Evolutionary conservation across 2,329 filamentous ascomycete genomes (phyloP), one percentile per base, ranked within the genome.

Genomic region (Xylaria digitata): DNA sequence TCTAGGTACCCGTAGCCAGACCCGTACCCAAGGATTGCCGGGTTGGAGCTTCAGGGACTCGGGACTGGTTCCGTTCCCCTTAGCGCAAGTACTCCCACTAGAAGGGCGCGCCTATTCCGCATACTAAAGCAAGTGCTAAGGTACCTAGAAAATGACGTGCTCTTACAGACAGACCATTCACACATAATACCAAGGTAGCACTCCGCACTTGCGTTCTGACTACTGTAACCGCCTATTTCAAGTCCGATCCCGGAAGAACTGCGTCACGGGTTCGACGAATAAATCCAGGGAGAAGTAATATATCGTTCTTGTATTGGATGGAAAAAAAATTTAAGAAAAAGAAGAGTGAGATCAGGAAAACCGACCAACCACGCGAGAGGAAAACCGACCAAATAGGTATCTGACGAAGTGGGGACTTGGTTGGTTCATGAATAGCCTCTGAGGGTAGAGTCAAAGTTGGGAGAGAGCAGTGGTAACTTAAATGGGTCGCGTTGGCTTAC

Each of bases 401-500:
- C 52, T 26, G 34, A 34, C 21, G 40, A 64, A 57, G 61, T 50
- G 45, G 59, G 56, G 54, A n/a, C 19, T 43, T 26, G 26, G 21
- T 11, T n/a, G n/a, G n/a, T 45, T 43, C 32, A 26, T 30, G 50
- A 55, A 56, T 17, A 42, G 37, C 26, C 32, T 42, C 52, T 4
- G 49, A 52, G 17, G 21, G 32, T 32, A n/a, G 13, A 49, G 40
- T 8, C 13, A 40, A 15, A 30, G 8, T 15, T 19, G n/a, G 17
- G 42, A 56, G 50, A 46, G 17, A 13, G 34, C 19, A 17, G 11
- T 60, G 34, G 49, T 37, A 40, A 43, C 55, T 55, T 69, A 66
- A 65, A 76, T 76, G 75, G 70, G 72, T 63, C 57, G 69, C 52
- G 60, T 60, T 40, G 26, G 61, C 55, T 46, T 70, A 15, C 57